These are phyloP conservation scores for Erythrophleum ivorense DNA, from an alignment of 331 rosid species.

Conservation along the genomic window DNA sequence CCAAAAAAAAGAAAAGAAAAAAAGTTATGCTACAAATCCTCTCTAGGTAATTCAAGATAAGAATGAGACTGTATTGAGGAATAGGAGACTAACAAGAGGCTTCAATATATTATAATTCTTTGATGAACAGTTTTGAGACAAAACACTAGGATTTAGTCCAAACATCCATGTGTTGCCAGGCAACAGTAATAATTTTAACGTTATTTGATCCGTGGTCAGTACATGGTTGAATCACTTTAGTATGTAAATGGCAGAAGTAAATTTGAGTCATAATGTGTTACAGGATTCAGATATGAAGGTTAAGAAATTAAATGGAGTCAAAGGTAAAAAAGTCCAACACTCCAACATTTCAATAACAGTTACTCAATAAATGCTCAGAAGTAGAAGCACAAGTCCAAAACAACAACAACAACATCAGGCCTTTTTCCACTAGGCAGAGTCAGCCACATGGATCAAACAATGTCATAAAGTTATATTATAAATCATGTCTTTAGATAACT, in stretches of 20 bases:
- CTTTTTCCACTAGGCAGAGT: no score
- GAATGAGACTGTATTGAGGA: conserved; percentile 10
- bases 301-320: neutral
- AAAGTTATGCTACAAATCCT: neutral
- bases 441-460: no score
- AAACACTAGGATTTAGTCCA: neutral
- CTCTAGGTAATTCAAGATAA: conserved; percentile 11
- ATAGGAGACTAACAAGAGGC: neutral
- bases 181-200: neutral
- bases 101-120: neutral
- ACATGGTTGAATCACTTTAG: neutral
- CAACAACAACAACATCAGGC: no score
- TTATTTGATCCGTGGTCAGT: neutral
- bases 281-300: neutral
- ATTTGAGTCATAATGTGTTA: neutral
- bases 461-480: no score
- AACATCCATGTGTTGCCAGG: neutral
- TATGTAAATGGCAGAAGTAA: neutral
- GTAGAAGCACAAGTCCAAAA: neutral
- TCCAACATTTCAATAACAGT: neutral
- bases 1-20: neutral
- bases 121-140: neutral
- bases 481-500: no score
- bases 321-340: neutral
- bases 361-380: neutral